phyloP scores from a whole-genome alignment of 495 filamentous ascomycete genomes.

The Pseudevernia furfuracea region DNA sequence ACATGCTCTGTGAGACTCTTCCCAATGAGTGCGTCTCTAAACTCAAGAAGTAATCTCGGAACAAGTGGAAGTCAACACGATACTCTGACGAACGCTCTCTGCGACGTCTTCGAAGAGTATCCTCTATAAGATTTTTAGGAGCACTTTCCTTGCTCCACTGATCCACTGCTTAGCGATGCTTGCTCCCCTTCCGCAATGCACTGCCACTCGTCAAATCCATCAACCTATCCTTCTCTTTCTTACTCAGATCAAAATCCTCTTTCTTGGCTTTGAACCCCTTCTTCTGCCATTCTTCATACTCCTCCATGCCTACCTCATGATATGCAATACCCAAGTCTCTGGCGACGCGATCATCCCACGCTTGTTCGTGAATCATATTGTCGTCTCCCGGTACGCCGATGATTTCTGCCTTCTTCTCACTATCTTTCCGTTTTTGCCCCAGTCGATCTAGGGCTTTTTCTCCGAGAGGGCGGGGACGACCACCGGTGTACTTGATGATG shows the following conservation, averaged over 20 bases:
- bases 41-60: not conserved
- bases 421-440: not conserved
- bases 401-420: constrained; percentile 16
- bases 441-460: constrained; percentile 16
- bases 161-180: constrained; percentile 5
- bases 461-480: constrained; percentile 18
- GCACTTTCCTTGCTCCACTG: not conserved
- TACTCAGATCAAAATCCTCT: constrained; percentile 24
- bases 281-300: constrained; percentile 30
- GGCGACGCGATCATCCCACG: constrained; percentile 31
- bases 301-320: constrained; percentile 29
- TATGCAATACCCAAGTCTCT: constrained; percentile 32
- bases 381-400: constrained; percentile 8
- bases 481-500: constrained; percentile 21
- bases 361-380: not conserved
- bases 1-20: not conserved
- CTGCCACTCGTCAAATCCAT: not conserved
- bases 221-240: constrained; percentile 13
- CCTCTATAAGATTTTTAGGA: not conserved
- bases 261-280: constrained; percentile 30
- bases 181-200: constrained; percentile 17
- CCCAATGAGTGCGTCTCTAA: too few relatives aligned
- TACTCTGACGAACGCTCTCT: not conserved
- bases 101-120: not conserved
- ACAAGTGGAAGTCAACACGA: not conserved